Percentiles rank a stretch among this genome's conserved stretches.
These are phyloP conservation scores for Petrea volubilis DNA, from an alignment of 257 asterid species.

Conservation along the genomic window DNA sequence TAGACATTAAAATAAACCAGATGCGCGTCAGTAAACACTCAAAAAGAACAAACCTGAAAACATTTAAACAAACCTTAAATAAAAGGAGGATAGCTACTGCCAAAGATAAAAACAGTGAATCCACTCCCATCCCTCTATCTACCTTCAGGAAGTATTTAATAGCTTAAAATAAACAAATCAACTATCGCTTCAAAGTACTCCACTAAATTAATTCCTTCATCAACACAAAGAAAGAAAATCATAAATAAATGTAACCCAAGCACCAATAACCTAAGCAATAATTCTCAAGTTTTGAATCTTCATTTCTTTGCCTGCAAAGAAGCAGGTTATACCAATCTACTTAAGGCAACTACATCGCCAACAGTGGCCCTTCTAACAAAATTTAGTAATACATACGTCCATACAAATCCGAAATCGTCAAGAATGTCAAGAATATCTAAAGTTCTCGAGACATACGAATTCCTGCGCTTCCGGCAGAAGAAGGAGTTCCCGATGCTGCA, in stretches of 20 bases:
- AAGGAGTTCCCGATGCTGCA: conserved; percentile 82
- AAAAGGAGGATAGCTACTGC: not conserved
- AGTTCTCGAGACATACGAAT: conserved; percentile 60
- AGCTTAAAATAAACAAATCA: not conserved
- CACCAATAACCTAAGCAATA: not conserved
- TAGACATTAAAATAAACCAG: conserved; percentile 13
- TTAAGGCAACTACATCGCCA: conserved; percentile 12
- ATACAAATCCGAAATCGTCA: conserved; percentile 10
- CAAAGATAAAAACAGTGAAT: not conserved
- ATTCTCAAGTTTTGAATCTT: not conserved
- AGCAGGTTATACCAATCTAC: conserved; percentile 6
- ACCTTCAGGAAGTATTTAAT: conserved; percentile 8
- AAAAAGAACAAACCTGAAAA: not conserved
- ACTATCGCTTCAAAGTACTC: not conserved
- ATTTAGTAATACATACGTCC: not conserved
- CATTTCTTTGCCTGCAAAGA: not conserved
- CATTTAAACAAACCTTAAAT: not conserved
- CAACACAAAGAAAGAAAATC: not conserved
- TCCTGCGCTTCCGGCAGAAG: conserved; percentile 99
- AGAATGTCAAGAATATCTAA: conserved; percentile 2
- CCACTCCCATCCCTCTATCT: not conserved
- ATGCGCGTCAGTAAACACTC: not conserved
- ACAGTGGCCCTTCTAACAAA: not conserved
- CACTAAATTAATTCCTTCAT: not conserved
- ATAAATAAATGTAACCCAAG: not conserved